Evolutionary conservation across 768 basidiomycete genomes (phyloP).

Genomic region (Xerocomellus amylosporus): DNA sequence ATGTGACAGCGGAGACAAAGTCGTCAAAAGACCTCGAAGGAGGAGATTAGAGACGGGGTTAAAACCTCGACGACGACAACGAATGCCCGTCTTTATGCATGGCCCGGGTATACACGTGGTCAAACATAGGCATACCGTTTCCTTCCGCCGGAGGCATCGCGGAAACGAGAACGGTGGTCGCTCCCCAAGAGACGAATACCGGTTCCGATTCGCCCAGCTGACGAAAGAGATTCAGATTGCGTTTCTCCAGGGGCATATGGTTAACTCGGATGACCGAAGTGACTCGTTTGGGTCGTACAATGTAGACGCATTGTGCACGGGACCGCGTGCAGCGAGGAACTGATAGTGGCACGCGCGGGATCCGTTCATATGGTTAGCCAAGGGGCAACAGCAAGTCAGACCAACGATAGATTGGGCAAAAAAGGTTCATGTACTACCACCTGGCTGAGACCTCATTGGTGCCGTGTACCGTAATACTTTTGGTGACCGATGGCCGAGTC

Average conservation of each 20-base stretch:
- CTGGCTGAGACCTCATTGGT: neutral
- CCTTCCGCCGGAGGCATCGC: slow-evolving; percentile 6
- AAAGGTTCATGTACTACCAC: neutral
- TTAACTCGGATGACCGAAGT: neutral
- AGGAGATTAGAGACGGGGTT: neutral
- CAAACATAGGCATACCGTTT: slow-evolving; percentile 8
- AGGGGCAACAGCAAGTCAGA: neutral
- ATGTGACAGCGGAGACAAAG: neutral
- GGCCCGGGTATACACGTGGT: slow-evolving; percentile 12
- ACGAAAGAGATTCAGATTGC: neutral
- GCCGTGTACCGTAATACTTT: neutral
- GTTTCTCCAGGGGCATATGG: neutral
- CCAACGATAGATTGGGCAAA: neutral
- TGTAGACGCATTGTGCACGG: neutral
- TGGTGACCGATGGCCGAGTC: neutral
- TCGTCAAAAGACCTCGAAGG: neutral
- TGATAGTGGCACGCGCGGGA: neutral
- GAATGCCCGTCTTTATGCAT: slow-evolving; percentile 12
- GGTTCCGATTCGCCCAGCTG: slow-evolving; percentile 18
- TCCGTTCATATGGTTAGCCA: neutral
- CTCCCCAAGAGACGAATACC: neutral
- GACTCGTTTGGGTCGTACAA: neutral
- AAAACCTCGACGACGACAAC: neutral
- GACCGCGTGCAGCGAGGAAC: neutral
- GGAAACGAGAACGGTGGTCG: neutral